Conservation (phyloP, 139 green algal species). For the Tetraselmis striata region DNA sequence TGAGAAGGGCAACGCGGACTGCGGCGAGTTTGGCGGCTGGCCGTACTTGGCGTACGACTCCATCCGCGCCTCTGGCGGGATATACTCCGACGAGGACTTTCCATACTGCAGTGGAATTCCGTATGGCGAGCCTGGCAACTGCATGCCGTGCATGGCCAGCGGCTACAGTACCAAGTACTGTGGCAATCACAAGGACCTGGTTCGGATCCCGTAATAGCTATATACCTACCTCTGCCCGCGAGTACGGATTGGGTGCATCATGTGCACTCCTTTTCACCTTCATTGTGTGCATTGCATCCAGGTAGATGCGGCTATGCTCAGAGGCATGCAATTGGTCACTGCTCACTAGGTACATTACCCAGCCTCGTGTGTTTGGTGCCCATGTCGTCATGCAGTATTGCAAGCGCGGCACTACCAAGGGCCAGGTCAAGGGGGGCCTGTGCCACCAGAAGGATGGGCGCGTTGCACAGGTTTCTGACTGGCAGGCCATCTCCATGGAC, state of each 20-base stretch:
- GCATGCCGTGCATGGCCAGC: background rate
- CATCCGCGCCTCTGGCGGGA: background rate
- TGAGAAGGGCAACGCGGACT: background rate
- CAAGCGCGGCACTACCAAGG: background rate
- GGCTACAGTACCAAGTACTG: background rate
- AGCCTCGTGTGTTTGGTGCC: too few relatives aligned
- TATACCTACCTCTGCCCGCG: too few relatives aligned
- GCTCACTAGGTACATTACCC: too few relatives aligned
- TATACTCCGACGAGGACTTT: background rate
- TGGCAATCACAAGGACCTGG: background rate
- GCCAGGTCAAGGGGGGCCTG: background rate
- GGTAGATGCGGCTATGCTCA: too few relatives aligned
- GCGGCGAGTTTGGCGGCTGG: constrained; percentile 9
- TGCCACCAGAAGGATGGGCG: background rate
- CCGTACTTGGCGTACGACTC: constrained; percentile 12
- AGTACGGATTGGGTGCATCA: too few relatives aligned
- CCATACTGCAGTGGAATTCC: background rate
- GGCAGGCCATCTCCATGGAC: background rate
- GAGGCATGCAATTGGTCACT: too few relatives aligned
- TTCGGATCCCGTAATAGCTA: too few relatives aligned
- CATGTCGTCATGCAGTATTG: too few relatives aligned
- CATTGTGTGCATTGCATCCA: too few relatives aligned
- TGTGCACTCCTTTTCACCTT: too few relatives aligned
- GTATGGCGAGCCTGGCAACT: background rate
- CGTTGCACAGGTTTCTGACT: background rate